Evolutionary conservation across 495 filamentous ascomycete species (phyloP).

Genomic region (Neurospora sp.): DNA sequence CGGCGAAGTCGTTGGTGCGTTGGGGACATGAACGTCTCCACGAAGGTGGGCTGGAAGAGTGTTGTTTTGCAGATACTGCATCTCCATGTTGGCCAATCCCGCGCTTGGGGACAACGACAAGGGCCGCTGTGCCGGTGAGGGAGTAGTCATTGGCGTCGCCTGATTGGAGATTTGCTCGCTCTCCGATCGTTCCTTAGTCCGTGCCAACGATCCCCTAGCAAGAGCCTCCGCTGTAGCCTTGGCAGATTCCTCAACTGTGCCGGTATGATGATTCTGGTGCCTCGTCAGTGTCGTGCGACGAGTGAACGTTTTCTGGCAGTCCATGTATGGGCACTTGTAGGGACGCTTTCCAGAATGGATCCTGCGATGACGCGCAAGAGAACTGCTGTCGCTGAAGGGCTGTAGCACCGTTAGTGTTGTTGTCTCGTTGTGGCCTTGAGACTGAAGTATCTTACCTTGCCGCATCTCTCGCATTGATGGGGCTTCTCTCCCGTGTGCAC

Average conservation of each 20-base stretch:
- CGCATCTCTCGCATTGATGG: constrained; percentile 93
- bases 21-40: constrained; percentile 60
- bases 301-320: constrained; percentile 98
- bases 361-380: constrained; percentile 81
- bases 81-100: constrained; percentile 63
- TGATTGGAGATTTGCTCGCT: constrained; percentile 72
- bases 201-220: constrained; percentile 50
- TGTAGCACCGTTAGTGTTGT: constrained; percentile 25
- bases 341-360: constrained; percentile 95
- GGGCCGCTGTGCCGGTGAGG: constrained; percentile 70
- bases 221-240: constrained; percentile 61
- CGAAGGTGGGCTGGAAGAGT: constrained; percentile 79
- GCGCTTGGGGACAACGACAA: constrained; percentile 70
- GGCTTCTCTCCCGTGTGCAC: constrained; percentile 98
- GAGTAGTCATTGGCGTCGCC: constrained; percentile 74
- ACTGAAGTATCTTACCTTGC: constrained; percentile 59
- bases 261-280: constrained; percentile 92
- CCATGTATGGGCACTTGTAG: constrained; percentile 94
- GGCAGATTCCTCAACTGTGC: constrained; percentile 88
- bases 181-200: constrained; percentile 50
- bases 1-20: constrained; percentile 51
- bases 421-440: background rate
- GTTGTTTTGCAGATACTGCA: constrained; percentile 63
- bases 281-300: constrained; percentile 88
- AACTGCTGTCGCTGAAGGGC: constrained; percentile 99